Conservation (phyloP, 441 rosid genomes). For the Aleurites moluccanus region DNA sequence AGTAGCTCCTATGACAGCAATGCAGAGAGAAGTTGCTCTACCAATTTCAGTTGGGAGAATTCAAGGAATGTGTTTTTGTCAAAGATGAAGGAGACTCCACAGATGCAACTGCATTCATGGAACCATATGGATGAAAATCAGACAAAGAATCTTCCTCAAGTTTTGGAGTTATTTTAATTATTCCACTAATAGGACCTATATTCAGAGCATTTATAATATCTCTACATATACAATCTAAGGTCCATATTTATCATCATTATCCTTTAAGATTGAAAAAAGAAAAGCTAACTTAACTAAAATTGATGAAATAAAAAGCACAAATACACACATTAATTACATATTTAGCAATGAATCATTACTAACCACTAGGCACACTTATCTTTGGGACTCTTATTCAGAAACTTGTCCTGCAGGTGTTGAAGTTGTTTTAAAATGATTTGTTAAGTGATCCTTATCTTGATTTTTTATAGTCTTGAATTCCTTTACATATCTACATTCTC, state of each 20-base stretch:
- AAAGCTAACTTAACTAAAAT: neutral
- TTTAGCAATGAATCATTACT: slow-evolving; percentile 11
- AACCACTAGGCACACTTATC: slow-evolving; percentile 25
- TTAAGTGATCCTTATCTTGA: slow-evolving; percentile 31
- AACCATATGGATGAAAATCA: slow-evolving; percentile 18
- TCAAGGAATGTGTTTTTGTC: slow-evolving; percentile 28
- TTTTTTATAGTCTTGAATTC: slow-evolving; percentile 39
- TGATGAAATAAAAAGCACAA: neutral
- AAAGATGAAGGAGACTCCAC: slow-evolving; percentile 24
- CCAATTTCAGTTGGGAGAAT: slow-evolving; percentile 27
- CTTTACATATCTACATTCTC: slow-evolving; percentile 27
- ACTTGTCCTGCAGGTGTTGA: slow-evolving; percentile 29
- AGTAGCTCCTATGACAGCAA: slow-evolving; percentile 78
- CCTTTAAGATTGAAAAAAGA: no score
- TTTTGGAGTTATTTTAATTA: slow-evolving; percentile 19
- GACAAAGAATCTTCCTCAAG: slow-evolving; percentile 25
- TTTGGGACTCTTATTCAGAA: slow-evolving; percentile 25
- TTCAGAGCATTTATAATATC: neutral
- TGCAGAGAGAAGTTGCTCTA: slow-evolving; percentile 56
- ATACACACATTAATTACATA: neutral
- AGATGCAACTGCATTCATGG: slow-evolving; percentile 2
- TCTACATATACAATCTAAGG: neutral
- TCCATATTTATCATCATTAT: no score
- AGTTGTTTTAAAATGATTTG: slow-evolving; percentile 35
- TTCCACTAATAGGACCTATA: slow-evolving; percentile 35